A percentile compares a stretch with the other conserved stretches of the same genome.
Conservation (phyloP, 805 yeast species). For the Saccharomyces jurei region DNA sequence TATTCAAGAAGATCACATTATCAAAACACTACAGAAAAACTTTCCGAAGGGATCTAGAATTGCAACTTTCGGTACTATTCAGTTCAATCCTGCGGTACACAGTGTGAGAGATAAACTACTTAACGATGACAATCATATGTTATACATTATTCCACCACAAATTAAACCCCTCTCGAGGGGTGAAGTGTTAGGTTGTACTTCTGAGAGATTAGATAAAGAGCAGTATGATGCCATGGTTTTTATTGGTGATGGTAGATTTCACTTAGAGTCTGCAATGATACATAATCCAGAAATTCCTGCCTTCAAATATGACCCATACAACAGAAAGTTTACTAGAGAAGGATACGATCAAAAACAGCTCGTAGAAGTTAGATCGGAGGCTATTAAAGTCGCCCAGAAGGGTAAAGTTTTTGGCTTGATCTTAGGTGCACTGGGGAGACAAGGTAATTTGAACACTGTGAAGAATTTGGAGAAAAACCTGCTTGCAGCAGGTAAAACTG, state of each 20-base stretch:
- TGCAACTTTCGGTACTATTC: constrained; percentile 92
- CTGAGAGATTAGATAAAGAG: constrained; percentile 62
- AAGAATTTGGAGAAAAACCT: constrained; percentile 54
- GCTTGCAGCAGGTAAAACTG: constrained; percentile 47
- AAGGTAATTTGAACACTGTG: constrained; percentile 78
- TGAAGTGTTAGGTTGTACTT: constrained; percentile 93
- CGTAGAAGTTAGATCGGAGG: constrained; percentile 64
- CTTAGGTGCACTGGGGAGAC: constrained; percentile 90
- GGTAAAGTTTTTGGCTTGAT: constrained; percentile 72
- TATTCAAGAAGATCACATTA: constrained; percentile 74
- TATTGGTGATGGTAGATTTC: constrained; percentile 94
- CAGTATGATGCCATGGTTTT: constrained; percentile 77
- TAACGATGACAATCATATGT: constrained; percentile 36
- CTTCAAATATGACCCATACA: constrained; percentile 90
- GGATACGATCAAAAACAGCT: constrained; percentile 80
- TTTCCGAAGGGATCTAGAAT: constrained; percentile 56
- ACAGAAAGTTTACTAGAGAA: constrained; percentile 83
- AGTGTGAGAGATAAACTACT: constrained; percentile 56
- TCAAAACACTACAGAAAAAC: constrained; percentile 67
- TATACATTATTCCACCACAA: constrained; percentile 78
- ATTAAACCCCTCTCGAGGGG: constrained; percentile 89
- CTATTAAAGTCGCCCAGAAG: constrained; percentile 53
- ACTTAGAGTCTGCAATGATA: constrained; percentile 91
- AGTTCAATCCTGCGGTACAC: constrained; percentile 91
- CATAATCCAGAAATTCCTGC: constrained; percentile 93